Percentiles rank a stretch among this genome's conserved stretches.
These are phyloP conservation scores for Talinum fruticosum DNA, from an alignment of 148 eudicot genomes.

Conservation along the genomic window DNA sequence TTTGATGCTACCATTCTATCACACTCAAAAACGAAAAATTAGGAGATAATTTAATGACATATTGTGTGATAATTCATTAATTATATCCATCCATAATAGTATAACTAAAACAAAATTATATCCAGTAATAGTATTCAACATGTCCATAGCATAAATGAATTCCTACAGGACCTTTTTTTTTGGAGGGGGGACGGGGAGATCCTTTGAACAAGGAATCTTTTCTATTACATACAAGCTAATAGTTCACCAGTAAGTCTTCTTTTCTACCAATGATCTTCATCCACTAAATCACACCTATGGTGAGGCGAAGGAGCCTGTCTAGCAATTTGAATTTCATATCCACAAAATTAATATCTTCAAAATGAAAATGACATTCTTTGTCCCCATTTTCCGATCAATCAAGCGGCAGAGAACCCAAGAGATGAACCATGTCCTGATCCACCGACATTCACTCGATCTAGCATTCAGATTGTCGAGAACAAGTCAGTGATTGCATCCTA, in stretches of 20 bases:
- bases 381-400: slow-evolving; percentile 4
- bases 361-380: background rate
- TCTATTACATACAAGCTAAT: background rate
- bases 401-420: slow-evolving; percentile 22
- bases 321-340: slow-evolving; percentile 19
- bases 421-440: slow-evolving; percentile 22
- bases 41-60: background rate
- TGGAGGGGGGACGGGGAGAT: background rate
- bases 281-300: slow-evolving; percentile 12
- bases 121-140: too few relatives aligned
- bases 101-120: too few relatives aligned
- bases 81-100: background rate
- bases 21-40: background rate
- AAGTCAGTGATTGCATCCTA: slow-evolving; percentile 11
- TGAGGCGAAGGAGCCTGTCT: background rate
- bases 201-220: background rate
- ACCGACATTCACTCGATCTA: slow-evolving; percentile 24
- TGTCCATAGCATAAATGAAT: too few relatives aligned
- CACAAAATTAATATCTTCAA: slow-evolving; percentile 12
- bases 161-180: too few relatives aligned
- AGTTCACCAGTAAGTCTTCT: background rate
- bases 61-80: background rate
- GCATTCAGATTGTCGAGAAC: slow-evolving; percentile 4
- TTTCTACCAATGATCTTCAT: background rate
- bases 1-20: too few relatives aligned